Evolutionary conservation across 495 filamentous ascomycete genomes (phyloP).

Genomic region (Hypoxylon perforatum): DNA sequence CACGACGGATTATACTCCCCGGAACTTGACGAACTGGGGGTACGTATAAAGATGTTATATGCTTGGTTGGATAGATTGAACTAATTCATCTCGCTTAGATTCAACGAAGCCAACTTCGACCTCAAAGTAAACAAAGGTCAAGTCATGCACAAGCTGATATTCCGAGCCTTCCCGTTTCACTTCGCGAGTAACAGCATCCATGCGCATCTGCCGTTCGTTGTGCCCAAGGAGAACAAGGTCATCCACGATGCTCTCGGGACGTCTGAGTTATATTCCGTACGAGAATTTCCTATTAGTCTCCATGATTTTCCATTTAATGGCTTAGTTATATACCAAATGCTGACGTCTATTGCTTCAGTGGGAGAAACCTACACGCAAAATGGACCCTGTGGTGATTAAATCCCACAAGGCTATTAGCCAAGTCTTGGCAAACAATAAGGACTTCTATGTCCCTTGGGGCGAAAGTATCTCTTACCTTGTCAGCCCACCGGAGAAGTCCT

Average conservation of each 20-base stretch:
- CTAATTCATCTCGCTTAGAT: slow-evolving; percentile 73
- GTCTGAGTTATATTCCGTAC: slow-evolving; percentile 68
- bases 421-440: slow-evolving; percentile 63
- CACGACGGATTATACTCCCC: slow-evolving; percentile 74
- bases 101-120: slow-evolving; percentile 66
- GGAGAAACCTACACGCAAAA: slow-evolving; percentile 63
- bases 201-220: slow-evolving; percentile 79
- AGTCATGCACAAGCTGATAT: slow-evolving; percentile 77
- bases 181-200: slow-evolving; percentile 78
- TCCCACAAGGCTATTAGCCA: slow-evolving; percentile 68
- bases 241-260: slow-evolving; percentile 72
- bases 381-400: slow-evolving; percentile 63
- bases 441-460: slow-evolving; percentile 73
- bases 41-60: slow-evolving; percentile 46
- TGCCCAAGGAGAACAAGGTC: slow-evolving; percentile 73
- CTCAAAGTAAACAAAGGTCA: slow-evolving; percentile 73
- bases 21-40: slow-evolving; percentile 78
- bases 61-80: slow-evolving; percentile 64
- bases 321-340: too few relatives aligned
- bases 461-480: slow-evolving; percentile 64
- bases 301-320: too few relatives aligned
- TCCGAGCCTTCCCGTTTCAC: slow-evolving; percentile 74
- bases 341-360: slow-evolving; percentile 43
- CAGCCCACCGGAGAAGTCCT: slow-evolving; percentile 54
- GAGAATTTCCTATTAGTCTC: neutral